These are phyloP conservation scores for Graphium sp. DNA, from an alignment of 2,329 filamentous ascomycete genomes.

Conservation along the genomic window DNA sequence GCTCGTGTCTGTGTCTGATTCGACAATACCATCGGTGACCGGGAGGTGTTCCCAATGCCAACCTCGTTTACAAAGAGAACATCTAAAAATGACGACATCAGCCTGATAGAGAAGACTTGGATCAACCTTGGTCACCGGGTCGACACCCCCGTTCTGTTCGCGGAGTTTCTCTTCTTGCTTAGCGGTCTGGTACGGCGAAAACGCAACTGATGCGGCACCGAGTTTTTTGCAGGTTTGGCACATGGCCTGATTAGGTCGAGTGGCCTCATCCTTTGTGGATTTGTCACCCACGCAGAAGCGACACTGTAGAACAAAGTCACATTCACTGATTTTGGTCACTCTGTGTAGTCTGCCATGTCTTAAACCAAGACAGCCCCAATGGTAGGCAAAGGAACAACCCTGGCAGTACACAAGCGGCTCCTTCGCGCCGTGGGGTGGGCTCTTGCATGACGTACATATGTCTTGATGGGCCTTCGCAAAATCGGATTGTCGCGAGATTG, in stretches of 20 bases:
- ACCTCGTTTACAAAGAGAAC: constrained; percentile 54
- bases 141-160: constrained; percentile 59
- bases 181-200: constrained; percentile 54
- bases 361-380: constrained; percentile 65
- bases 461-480: constrained; percentile 62
- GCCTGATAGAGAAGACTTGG: constrained; percentile 54
- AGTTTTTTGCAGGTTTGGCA: constrained; percentile 53
- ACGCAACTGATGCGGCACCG: constrained; percentile 58
- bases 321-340: constrained; percentile 66
- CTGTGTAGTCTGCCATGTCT: constrained; percentile 66
- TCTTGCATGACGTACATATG: constrained; percentile 57
- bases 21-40: constrained; percentile 17
- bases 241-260: constrained; percentile 50
- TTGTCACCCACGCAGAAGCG: constrained; percentile 60
- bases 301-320: constrained; percentile 79
- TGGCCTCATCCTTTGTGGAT: constrained; percentile 44
- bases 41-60: constrained; percentile 80
- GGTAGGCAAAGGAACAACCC: constrained; percentile 72
- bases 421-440: constrained; percentile 29
- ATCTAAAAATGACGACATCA: constrained; percentile 69
- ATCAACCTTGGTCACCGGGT: constrained; percentile 54
- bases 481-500: constrained; percentile 37
- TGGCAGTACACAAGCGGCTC: constrained; percentile 78
- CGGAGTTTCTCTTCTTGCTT: constrained; percentile 74
- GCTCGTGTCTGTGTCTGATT: constrained; percentile 13